Evolutionary conservation across 106 monocot genomes (phyloP).

Genomic region (Agapanthus africanus): DNA sequence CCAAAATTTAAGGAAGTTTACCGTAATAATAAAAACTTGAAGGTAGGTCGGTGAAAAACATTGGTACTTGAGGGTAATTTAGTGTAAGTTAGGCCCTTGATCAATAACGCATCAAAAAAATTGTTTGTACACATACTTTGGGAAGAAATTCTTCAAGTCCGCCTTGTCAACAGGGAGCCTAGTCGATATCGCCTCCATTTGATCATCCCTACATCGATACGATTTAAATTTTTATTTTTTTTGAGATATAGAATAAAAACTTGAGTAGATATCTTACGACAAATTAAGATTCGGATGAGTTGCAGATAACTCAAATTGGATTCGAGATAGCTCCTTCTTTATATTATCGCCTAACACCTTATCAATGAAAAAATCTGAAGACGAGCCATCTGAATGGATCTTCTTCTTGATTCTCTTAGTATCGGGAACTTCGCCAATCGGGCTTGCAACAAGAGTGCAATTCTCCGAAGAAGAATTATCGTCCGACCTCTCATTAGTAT

Average conservation of each 20-base stretch:
- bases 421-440: slow-evolving; percentile 44
- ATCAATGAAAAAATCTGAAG: slow-evolving; percentile 58
- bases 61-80: too few species aligned
- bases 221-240: background rate
- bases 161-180: slow-evolving; percentile 23
- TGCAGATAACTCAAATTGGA: slow-evolving; percentile 12
- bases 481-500: slow-evolving; percentile 20
- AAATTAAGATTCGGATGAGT: slow-evolving; percentile 13
- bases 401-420: slow-evolving; percentile 58
- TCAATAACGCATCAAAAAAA: too few species aligned
- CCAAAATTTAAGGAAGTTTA: too few species aligned
- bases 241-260: background rate
- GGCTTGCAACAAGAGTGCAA: slow-evolving; percentile 26
- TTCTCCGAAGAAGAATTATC: background rate
- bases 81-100: too few species aligned
- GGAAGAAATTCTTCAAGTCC: slow-evolving; percentile 25
- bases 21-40: too few species aligned
- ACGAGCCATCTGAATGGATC: slow-evolving; percentile 33
- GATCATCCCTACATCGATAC: slow-evolving; percentile 13
- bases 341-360: slow-evolving; percentile 70
- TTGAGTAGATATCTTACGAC: slow-evolving; percentile 9
- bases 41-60: too few species aligned
- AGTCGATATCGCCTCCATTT: slow-evolving; percentile 21
- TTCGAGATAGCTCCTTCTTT: slow-evolving; percentile 63
- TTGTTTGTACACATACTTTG: slow-evolving; percentile 7